Evolutionary conservation across 2,329 filamentous ascomycete genomes (phyloP).

Genomic region (Neobulgaria alba): DNA sequence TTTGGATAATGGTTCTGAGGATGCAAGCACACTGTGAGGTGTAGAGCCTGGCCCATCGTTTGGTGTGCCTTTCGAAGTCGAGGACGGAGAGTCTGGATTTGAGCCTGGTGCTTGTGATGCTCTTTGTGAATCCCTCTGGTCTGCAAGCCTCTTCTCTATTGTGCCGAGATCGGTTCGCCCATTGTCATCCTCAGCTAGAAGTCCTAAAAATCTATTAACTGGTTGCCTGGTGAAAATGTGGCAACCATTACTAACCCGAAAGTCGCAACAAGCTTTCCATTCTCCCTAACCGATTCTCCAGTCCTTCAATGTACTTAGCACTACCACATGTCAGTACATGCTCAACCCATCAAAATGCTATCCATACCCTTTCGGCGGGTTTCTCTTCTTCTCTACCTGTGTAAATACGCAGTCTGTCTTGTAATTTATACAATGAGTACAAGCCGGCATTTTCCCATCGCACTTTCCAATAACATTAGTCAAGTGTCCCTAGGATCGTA

Average conservation of each 20-base stretch:
- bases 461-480: constrained; percentile 37
- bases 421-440: constrained; percentile 94
- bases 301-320: constrained; percentile 94
- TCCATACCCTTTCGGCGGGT: constrained; percentile 84
- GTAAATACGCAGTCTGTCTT: constrained; percentile 98
- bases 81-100: constrained; percentile 28
- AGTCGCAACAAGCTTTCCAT: constrained; percentile 90
- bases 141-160: constrained; percentile 66
- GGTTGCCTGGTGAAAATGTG: not conserved
- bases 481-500: not conserved
- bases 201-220: constrained; percentile 37
- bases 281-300: constrained; percentile 88
- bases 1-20: constrained; percentile 34
- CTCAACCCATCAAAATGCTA: not conserved
- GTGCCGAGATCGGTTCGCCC: constrained; percentile 81
- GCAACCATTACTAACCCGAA: constrained; percentile 46
- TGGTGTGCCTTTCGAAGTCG: constrained; percentile 31
- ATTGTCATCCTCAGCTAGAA: constrained; percentile 77
- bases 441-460: constrained; percentile 90
- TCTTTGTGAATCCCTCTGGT: constrained; percentile 40
- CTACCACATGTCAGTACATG: constrained; percentile 35
- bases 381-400: constrained; percentile 97
- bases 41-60: constrained; percentile 31
- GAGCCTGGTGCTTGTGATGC: constrained; percentile 23
- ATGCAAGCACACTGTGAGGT: constrained; percentile 41